Conservation (phyloP, 345 rosid genomes). For the Raphanus raphanistrum region DNA sequence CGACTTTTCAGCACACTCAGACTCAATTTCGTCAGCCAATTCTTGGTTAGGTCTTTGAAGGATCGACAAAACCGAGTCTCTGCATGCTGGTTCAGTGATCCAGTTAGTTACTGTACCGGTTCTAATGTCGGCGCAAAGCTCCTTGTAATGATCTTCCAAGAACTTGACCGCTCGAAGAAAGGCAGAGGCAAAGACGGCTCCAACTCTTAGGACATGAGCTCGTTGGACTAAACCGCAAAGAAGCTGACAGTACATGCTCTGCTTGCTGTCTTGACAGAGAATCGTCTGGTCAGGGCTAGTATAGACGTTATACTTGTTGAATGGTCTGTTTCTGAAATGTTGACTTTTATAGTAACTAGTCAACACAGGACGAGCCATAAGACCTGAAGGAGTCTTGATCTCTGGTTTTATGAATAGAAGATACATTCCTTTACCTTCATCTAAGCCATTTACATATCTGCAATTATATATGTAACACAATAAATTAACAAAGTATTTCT, state of each 20-base stretch:
- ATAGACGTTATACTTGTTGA: conserved; percentile 71
- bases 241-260: conserved; percentile 92
- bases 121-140: conserved; percentile 70
- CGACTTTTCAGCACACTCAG: conserved; percentile 50
- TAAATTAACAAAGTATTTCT: not conserved
- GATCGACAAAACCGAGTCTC: conserved; percentile 49
- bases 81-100: conserved; percentile 70
- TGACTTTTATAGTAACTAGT: conserved; percentile 92
- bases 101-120: conserved; percentile 66
- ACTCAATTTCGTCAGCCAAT: conserved; percentile 58
- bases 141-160: conserved; percentile 73
- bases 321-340: conserved; percentile 75
- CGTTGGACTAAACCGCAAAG: conserved; percentile 83
- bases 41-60: conserved; percentile 48
- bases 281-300: conserved; percentile 93
- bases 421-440: conserved; percentile 93
- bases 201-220: conserved; percentile 72
- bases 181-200: conserved; percentile 93
- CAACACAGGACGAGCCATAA: conserved; percentile 90
- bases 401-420: conserved; percentile 83
- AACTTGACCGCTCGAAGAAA: conserved; percentile 84
- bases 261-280: conserved; percentile 85
- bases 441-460: conserved; percentile 82
- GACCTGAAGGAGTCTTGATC: conserved; percentile 72
- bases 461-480: conserved; percentile 21